Percentiles rank a stretch among this genome's conserved stretches.
phyloP scores from a whole-genome alignment of 2,329 filamentous ascomycete species.

The Knufia petricola region DNA sequence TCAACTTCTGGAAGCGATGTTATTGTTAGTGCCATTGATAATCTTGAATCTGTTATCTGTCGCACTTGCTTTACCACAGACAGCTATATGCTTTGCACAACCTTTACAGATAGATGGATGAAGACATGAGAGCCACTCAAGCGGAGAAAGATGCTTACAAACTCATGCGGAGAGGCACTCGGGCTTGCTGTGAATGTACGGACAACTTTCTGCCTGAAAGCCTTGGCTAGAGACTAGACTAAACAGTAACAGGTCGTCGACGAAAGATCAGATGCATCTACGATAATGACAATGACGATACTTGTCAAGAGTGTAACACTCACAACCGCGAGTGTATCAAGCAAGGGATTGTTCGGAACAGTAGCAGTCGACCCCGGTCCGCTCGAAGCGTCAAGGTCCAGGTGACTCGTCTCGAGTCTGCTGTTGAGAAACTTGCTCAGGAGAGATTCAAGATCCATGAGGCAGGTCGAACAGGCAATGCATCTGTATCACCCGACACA shows the following conservation, averaged over 20 bases:
- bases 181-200: conserved; percentile 21
- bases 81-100: too few relatives aligned
- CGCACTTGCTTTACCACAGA: not conserved
- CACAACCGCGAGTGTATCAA: conserved; percentile 15
- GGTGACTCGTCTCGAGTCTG: conserved; percentile 1
- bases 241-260: conserved; percentile 17
- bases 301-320: conserved; percentile 18
- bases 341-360: conserved; percentile 15
- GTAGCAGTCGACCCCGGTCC: not conserved
- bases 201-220: not conserved
- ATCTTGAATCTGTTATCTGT: not conserved
- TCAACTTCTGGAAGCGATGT: not conserved
- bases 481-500: not conserved
- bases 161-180: conserved; percentile 21
- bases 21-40: not conserved
- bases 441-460: not conserved
- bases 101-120: too few relatives aligned
- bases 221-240: not conserved
- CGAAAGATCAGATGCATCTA: conserved; percentile 23
- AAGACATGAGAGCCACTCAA: conserved; percentile 4
- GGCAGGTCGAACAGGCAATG: not conserved
- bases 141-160: conserved; percentile 9
- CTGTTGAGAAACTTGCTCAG: conserved; percentile 3
- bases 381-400: not conserved
- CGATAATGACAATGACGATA: conserved; percentile 6